Evolutionary conservation across 257 asterid genomes (phyloP), one percentile per base, ranked within the genome.

Genomic region (Hygrophila difformis): DNA sequence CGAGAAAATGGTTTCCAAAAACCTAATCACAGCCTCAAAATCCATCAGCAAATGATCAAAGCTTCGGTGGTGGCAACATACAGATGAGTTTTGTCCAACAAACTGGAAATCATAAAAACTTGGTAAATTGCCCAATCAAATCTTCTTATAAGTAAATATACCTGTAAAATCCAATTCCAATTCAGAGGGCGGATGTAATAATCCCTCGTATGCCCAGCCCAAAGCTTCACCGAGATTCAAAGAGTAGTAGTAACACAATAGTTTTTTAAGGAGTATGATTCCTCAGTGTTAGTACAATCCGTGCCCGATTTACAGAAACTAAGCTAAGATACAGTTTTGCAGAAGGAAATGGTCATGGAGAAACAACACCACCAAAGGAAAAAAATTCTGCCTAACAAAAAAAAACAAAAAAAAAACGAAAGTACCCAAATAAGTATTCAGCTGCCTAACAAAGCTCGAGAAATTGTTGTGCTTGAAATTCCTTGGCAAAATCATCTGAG

Each of bases 371-470:
- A 71, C 54, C 28, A 39, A 19, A 28, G 0, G 43, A 26, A 18
- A 43, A 37, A 7, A 44, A 35, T 17, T 33, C 6, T 48, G 52
- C 13, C 19, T 0, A 11, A 36, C 9, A 55, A 26, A 31, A 61
- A 39, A 24, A 24, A 2, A 24, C 29, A 51, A 41, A 7, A 37
- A 33, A 51, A 19, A 56, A 28, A 21, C 13, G 18, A 48, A 53
- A 39, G 12, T 44, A 56, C 35, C 51, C 17, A 50, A 64, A 39
- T 13, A 61, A 43, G 36, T 15, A 31, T 5, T 12, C 19, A 31
- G 12, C 94, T 89, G 97, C 11, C 97, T 84, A 63, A 87, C 93
- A 67, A 87, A 87, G 67, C 97, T 87, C 3, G 94, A 80, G 72
- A 80, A 87, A 60, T 87, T 83, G 73, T 72, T 80, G 78, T 87